Percentiles rank a stretch among this genome's conserved stretches.
phyloP scores from a whole-genome alignment of 2,329 filamentous ascomycete genomes.

The Pseudogymnoascus sp. region DNA sequence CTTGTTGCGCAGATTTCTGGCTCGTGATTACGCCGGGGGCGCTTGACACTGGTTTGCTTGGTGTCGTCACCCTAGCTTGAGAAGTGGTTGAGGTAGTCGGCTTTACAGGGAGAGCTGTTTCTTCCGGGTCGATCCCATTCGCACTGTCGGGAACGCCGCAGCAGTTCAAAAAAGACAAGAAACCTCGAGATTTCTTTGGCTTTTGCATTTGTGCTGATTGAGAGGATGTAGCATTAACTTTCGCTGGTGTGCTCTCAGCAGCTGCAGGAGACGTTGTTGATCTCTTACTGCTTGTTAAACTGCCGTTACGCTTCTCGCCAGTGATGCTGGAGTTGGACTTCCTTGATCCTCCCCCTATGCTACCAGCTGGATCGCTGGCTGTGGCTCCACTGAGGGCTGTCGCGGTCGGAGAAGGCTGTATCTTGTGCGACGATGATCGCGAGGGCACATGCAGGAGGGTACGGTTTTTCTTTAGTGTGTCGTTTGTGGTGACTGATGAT shows the following conservation, averaged over 20 bases:
- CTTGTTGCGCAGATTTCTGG: slow-evolving; percentile 15
- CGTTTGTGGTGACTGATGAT: slow-evolving; percentile 2
- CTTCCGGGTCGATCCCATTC: slow-evolving; percentile 35
- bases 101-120: slow-evolving; percentile 36
- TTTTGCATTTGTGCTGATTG: slow-evolving; percentile 27
- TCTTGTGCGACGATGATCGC: slow-evolving; percentile 52
- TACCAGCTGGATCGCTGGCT: slow-evolving; percentile 50
- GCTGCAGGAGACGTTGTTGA: slow-evolving; percentile 38
- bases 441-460: slow-evolving; percentile 50
- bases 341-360: slow-evolving; percentile 55
- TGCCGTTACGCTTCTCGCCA: slow-evolving; percentile 56
- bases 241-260: slow-evolving; percentile 32
- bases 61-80: slow-evolving; percentile 20
- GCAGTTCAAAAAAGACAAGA: slow-evolving; percentile 40
- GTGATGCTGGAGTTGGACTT: slow-evolving; percentile 57
- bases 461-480: slow-evolving; percentile 35
- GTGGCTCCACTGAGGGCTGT: slow-evolving; percentile 53
- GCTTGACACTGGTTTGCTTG: slow-evolving; percentile 25
- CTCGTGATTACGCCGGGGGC: neutral
- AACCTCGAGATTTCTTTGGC: slow-evolving; percentile 33
- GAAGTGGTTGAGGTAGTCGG: slow-evolving; percentile 31
- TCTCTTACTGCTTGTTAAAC: slow-evolving; percentile 55
- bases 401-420: slow-evolving; percentile 49
- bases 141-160: slow-evolving; percentile 36
- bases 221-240: slow-evolving; percentile 27